Conservation (phyloP, 2,329 filamentous ascomycete species). For the Exophiala sp. region DNA sequence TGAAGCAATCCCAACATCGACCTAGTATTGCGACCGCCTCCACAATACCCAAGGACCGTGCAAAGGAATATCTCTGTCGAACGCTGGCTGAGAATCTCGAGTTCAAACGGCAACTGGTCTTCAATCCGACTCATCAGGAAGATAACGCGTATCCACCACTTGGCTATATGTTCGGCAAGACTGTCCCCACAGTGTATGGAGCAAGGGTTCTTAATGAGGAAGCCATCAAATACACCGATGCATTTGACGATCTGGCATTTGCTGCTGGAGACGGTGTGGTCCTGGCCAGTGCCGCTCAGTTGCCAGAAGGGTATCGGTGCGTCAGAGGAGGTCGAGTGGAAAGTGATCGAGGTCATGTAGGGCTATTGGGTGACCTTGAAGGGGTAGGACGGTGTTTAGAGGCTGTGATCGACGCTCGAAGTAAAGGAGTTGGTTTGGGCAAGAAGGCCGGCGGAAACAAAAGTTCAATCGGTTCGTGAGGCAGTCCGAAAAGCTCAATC, state of each 20-base stretch:
- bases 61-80: constrained; percentile 67
- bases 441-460: constrained; percentile 1
- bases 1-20: constrained; percentile 28
- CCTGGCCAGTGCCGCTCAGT: constrained; percentile 77
- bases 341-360: constrained; percentile 82
- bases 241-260: constrained; percentile 84
- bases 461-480: background rate
- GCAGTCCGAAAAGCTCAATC: background rate
- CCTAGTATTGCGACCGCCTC: constrained; percentile 32
- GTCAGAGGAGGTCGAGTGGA: constrained; percentile 71
- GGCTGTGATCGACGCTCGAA: constrained; percentile 64
- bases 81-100: constrained; percentile 66
- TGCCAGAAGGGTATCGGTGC: constrained; percentile 73
- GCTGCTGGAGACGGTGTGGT: constrained; percentile 86
- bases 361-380: constrained; percentile 77
- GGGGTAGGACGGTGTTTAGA: constrained; percentile 72
- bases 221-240: constrained; percentile 70
- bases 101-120: constrained; percentile 73
- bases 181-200: constrained; percentile 78
- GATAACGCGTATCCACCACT: constrained; percentile 78
- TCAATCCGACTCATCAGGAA: constrained; percentile 56
- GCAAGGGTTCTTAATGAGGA: constrained; percentile 71
- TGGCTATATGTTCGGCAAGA: constrained; percentile 81
- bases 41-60: constrained; percentile 54
- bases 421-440: constrained; percentile 69